Evolutionary conservation across 768 basidiomycete species (phyloP), one percentile per base, ranked within the genome.

Genomic region (Rhodotorula babjevae): DNA sequence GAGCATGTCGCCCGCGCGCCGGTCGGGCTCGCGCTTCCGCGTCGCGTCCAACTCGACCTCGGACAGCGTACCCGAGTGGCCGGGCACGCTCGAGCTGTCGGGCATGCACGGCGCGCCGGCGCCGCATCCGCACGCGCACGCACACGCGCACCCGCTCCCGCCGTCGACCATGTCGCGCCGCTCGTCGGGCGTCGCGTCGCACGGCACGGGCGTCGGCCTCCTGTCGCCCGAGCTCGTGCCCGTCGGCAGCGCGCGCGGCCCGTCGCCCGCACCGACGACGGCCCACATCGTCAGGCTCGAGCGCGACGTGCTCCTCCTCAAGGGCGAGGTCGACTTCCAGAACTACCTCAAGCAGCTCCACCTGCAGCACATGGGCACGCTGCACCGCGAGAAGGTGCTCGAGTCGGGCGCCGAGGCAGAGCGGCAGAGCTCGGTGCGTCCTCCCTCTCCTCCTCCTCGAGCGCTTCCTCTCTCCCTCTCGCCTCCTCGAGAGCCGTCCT

Each of bases 261-360:
- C 29, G 21, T 36, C 21, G 9, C 33, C 55, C 9, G 14, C 62
- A 36, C 6, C n/a, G 10, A 27, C 40, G 14, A 27, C 59, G 12
- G 49, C 21, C 2, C 55, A 60, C 40, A 55, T 93, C 44, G 85
- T 87, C 23, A 84, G 83, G 12, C 82, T 93, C 69, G 92, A 93
- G 80, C 84, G 89, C 57, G 90, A 93, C 77, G 84, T 90, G 3
- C 80, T 92, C 5, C 80, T 92, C 42, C 82, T 93, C 42, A 84
- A 89, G 61, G 91, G 87, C 78, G 91, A 93, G 74, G 86, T 93
- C 55, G 91, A 91, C 78, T 91, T 92, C 71, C 90, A 93, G 81
- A 83, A 88, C 36, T 93, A 91, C 90, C 82, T 90, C 55, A 87
- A 90, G 68, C 84, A 90, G 73, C 88, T 92, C 80, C 91, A 91